Evolutionary conservation across 345 rosid species (phyloP).

Genomic region (Conringia planisiliqua): DNA sequence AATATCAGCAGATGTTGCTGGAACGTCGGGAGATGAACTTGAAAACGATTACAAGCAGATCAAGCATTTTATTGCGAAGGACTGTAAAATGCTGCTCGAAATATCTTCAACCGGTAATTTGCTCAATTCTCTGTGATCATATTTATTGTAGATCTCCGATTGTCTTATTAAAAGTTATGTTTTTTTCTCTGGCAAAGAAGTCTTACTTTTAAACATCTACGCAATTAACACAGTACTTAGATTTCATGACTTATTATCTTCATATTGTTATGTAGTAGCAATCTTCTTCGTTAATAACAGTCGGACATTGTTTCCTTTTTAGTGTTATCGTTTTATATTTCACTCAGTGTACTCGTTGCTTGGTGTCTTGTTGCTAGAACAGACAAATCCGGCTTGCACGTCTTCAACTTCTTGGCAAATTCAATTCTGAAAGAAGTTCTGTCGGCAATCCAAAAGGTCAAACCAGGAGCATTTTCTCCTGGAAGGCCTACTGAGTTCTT

Average conservation of each 20-base stretch:
- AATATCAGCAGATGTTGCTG: conserved; percentile 42
- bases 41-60: conserved; percentile 73
- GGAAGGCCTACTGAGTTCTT: conserved; percentile 96
- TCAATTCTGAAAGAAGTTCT: conserved; percentile 93
- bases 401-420: conserved; percentile 92
- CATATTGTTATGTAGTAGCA: neutral
- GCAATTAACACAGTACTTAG: neutral
- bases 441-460: conserved; percentile 79
- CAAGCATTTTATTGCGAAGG: conserved; percentile 57
- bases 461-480: conserved; percentile 97
- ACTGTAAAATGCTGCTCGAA: conserved; percentile 83
- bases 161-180: neutral
- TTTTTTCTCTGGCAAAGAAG: neutral
- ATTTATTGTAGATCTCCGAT: neutral
- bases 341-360: conserved; percentile 2
- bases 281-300: neutral
- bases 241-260: neutral
- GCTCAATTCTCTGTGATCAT: neutral
- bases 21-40: conserved; percentile 65
- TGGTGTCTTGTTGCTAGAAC: conserved; percentile 24
- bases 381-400: conserved; percentile 97
- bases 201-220: neutral
- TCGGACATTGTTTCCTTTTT: neutral
- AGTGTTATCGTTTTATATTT: neutral
- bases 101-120: conserved; percentile 75